A percentile compares a stretch with the other conserved stretches of the same genome.
Evolutionary conservation across 2,329 filamentous ascomycete species (phyloP).

Genomic region (Colletotrichum lini): DNA sequence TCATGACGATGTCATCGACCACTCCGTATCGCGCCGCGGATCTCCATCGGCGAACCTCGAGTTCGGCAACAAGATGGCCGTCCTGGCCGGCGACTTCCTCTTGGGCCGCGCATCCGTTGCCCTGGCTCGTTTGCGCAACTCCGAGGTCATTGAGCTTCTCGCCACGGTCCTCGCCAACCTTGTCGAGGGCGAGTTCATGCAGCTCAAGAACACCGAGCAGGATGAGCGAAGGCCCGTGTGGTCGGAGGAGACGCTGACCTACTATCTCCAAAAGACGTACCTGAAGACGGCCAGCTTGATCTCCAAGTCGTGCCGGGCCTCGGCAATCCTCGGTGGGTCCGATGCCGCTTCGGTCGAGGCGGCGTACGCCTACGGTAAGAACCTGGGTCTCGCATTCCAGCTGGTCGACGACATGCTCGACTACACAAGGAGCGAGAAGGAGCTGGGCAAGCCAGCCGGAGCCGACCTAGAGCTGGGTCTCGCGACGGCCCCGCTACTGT

Average conservation of each 20-base stretch:
- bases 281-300: constrained; percentile 97
- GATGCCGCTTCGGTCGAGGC: constrained; percentile 87
- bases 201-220: constrained; percentile 93
- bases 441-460: constrained; percentile 94
- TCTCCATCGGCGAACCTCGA: constrained; percentile 91
- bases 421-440: constrained; percentile 87
- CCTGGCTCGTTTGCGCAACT: constrained; percentile 88
- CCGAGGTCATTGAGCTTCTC: constrained; percentile 93
- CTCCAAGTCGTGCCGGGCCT: constrained; percentile 93
- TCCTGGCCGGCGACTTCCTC: constrained; percentile 96
- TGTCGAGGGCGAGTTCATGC: constrained; percentile 99
- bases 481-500: constrained; percentile 92
- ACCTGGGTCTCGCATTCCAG: constrained; percentile 95
- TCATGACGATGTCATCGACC: constrained; percentile 98
- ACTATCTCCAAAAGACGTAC: constrained; percentile 99
- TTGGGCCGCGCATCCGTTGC: constrained; percentile 94
- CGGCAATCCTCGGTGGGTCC: constrained; percentile 86
- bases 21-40: constrained; percentile 86
- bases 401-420: constrained; percentile 98
- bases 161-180: constrained; percentile 98
- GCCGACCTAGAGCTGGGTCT: constrained; percentile 94
- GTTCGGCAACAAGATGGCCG: constrained; percentile 99
- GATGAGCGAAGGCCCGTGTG: constrained; percentile 89
- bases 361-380: constrained; percentile 92
- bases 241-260: constrained; percentile 89